phyloP scores from a whole-genome alignment of 2,329 filamentous ascomycete genomes.

The Penicillium italicum region DNA sequence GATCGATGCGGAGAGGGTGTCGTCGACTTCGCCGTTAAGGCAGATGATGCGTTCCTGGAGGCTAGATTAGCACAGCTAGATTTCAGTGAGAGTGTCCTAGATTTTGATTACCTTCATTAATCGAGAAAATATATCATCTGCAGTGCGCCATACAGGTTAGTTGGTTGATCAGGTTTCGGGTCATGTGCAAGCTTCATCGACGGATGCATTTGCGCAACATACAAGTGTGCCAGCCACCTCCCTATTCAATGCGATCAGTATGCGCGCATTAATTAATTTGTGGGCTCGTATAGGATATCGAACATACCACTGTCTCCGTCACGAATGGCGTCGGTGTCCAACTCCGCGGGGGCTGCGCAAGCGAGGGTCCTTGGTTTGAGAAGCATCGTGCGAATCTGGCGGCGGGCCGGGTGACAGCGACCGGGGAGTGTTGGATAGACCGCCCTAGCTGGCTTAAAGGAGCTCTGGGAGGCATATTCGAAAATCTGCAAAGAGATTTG shows the following conservation, averaged over 20 bases:
- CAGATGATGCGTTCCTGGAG: slow-evolving; percentile 86
- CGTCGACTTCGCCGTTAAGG: slow-evolving; percentile 86
- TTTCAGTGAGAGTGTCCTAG: slow-evolving; percentile 11
- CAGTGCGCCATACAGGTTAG: slow-evolving; percentile 18
- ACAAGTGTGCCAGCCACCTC: slow-evolving; percentile 76
- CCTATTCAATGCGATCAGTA: slow-evolving; percentile 46
- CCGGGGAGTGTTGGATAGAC: slow-evolving; percentile 6
- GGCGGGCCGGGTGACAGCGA: slow-evolving; percentile 6
- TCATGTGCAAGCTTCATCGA: slow-evolving; percentile 20
- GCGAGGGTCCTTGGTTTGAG: slow-evolving; percentile 26
- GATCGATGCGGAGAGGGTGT: slow-evolving; percentile 84
- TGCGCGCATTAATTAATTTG: neutral
- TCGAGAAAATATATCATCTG: slow-evolving; percentile 80
- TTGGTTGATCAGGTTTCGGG: neutral
- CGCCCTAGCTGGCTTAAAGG: slow-evolving; percentile 26
- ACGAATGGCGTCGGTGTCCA: slow-evolving; percentile 54
- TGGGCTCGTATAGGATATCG: neutral
- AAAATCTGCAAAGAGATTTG: neutral
- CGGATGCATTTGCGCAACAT: slow-evolving; percentile 36
- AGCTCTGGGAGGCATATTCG: slow-evolving; percentile 25
- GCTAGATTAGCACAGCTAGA: slow-evolving; percentile 29
- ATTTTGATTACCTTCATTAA: slow-evolving; percentile 60
- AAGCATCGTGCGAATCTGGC: slow-evolving; percentile 26
- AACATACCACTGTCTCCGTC: slow-evolving; percentile 55
- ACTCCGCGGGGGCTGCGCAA: slow-evolving; percentile 36